Base-by-base conservation (phyloP, 2,329 filamentous ascomycete species). In the Emericellopsis atlantica region DNA sequence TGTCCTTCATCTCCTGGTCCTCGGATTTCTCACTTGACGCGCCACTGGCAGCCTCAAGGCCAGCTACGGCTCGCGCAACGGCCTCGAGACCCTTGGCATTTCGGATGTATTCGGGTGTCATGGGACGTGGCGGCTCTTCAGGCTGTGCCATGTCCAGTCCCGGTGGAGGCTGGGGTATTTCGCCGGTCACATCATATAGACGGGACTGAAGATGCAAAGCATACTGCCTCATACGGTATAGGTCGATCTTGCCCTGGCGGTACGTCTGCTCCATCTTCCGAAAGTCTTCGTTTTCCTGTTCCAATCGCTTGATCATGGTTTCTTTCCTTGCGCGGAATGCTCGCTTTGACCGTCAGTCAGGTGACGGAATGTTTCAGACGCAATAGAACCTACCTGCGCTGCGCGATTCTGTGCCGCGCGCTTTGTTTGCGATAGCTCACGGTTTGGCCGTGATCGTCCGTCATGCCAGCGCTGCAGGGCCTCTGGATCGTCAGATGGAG, bases 321-420 rank as follows among this genome's bases (percentile, higher is more conserved):
- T 98, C 92, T 59, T 98, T 98, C 47, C 92, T 84, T 65, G 96
- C 89, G 34, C 92, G 85, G 64, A 98, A 98, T 34, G 92, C 92
- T 58, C 92, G 79, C 90, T 98, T 52, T 9, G 37, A 18, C 39
- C 10, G 33, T 26, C 23, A 39, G 32, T 15, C 16, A 24, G 14
- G 5, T 12, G 11, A n/a, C 37, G 14, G 15, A n/a, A 8, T n/a
- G 32, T 32, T 35, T 22, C 34, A 38, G 21, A n/a, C 14, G 18
- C 8, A 7, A 18, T 11, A 11, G 14, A 41, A 59, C 80, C 56
- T 74, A 95, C 92, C 79, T 98, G 92, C 41, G 92, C 92, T 51
- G 90, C 92, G 58, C 92, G 74, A 57, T 98, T 98, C 59, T 98
- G 92, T 9, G 92, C 92, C 23, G 92, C 92, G 49, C 92, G 83